phyloP scores from a whole-genome alignment of 164 flowering plant genomes.

The Chimonanthus salicifolius region DNA sequence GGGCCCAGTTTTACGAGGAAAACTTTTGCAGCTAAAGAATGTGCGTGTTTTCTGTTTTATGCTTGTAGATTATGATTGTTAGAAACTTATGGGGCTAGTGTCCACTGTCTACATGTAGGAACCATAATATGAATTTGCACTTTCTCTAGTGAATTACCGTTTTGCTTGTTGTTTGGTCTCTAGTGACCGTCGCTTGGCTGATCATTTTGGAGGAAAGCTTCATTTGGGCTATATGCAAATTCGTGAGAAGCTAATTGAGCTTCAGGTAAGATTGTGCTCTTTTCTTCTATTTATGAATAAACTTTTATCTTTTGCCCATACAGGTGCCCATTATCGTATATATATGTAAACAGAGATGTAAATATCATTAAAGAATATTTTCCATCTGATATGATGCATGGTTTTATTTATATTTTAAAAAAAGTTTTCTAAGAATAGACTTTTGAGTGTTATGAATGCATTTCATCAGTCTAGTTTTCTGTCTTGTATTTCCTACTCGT shows the following conservation, averaged over 20 bases:
- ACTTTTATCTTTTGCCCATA: not conserved
- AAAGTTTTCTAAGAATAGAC: no score
- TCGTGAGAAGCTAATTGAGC: slow-evolving; percentile 86
- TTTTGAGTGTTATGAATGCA: no score
- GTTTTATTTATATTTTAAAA: not conserved
- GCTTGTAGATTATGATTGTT: slow-evolving; percentile 51
- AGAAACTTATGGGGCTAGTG: slow-evolving; percentile 5
- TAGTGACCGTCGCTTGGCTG: slow-evolving; percentile 98
- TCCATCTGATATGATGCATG: not conserved
- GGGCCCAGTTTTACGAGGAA: slow-evolving; percentile 99
- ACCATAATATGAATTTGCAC: not conserved
- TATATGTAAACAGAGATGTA: no score
- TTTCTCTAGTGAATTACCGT: not conserved
- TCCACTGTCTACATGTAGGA: not conserved
- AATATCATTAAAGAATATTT: no score
- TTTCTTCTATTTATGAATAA: not conserved
- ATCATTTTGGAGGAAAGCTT: slow-evolving; percentile 99
- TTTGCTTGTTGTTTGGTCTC: slow-evolving; percentile 21
- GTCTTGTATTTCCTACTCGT: no score
- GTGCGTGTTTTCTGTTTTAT: slow-evolving; percentile 91
- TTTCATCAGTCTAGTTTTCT: no score
- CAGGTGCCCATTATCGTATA: not conserved
- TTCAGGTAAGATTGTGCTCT: slow-evolving; percentile 49
- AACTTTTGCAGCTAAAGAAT: slow-evolving; percentile 98
- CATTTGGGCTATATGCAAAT: slow-evolving; percentile 96